Percentiles rank a stretch among this genome's conserved stretches.
Conservation (phyloP, 2,329 filamentous ascomycete species). For the Diaporthe sp. region DNA sequence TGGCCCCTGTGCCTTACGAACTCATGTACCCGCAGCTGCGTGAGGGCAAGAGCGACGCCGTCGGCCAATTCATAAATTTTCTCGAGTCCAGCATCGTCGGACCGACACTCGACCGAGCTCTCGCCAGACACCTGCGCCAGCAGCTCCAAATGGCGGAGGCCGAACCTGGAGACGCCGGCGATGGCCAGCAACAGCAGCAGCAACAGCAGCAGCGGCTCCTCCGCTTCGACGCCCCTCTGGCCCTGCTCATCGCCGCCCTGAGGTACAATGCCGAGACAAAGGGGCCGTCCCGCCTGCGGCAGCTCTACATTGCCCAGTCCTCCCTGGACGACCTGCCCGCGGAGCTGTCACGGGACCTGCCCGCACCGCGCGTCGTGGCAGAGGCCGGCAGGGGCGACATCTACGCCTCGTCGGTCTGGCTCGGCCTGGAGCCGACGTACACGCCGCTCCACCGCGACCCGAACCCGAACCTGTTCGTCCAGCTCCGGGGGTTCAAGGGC, state of each 20-base stretch:
- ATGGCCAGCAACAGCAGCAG: too few relatives aligned
- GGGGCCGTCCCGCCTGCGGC: constrained; percentile 41
- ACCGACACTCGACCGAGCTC: neutral
- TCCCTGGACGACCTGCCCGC: constrained; percentile 77
- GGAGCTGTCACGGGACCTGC: constrained; percentile 74
- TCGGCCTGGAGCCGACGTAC: constrained; percentile 87
- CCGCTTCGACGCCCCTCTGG: constrained; percentile 72
- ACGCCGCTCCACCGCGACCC: constrained; percentile 94
- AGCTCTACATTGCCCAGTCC: constrained; percentile 91
- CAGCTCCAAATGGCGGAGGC: neutral
- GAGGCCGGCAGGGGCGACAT: constrained; percentile 81
- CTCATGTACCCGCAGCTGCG: constrained; percentile 37
- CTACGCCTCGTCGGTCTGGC: constrained; percentile 90
- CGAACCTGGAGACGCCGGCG: neutral
- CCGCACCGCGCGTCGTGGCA: constrained; percentile 74
- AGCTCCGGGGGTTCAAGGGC: constrained; percentile 80
- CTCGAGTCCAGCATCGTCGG: constrained; percentile 13
- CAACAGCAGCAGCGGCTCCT: constrained; percentile 56
- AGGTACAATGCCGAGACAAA: constrained; percentile 57
- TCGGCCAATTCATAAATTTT: constrained; percentile 23
- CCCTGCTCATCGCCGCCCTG: constrained; percentile 72
- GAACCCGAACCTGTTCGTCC: constrained; percentile 92
- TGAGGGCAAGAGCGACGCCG: neutral
- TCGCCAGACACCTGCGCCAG: constrained; percentile 11
- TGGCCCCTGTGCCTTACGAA: constrained; percentile 35